Evolutionary conservation across 305 asterid genomes (phyloP), one percentile per base, ranked within the genome.

Genomic region (Stenogyne calaminthoides): DNA sequence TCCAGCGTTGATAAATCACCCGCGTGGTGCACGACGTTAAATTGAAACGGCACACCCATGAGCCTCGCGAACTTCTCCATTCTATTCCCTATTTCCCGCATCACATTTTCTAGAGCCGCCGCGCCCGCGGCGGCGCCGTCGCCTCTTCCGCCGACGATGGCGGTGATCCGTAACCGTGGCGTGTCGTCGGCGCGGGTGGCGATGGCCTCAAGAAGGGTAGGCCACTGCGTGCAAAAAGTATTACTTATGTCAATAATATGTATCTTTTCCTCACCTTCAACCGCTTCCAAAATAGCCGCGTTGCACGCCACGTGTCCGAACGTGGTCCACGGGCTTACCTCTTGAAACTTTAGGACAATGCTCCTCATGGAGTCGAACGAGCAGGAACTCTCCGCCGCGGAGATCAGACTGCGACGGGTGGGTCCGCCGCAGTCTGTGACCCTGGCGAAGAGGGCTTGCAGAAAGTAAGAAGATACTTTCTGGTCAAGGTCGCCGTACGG

Each of bases 171-270:
- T 7, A 95, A 84, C 18, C 87, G 93, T 2, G 99, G 99, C 2
- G 99, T 90, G n/a, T 95, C 97, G 25, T 92, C 97, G 0, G 86
- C 67, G 0, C 97, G 78, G 0, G 98, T 95, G 25, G 99, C 98
- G 32, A 95, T 84, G 22, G 99, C 98, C 82, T 95, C 99, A 0
- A 95, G 86, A 10, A 95, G 72, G 46, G 96, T 95, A 18, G 99
- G 99, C 97, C 99, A 95, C 81, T 95, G 99, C 0, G 99, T 92
- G 85, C 98, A 92, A 73, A 77, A 92, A 1, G 99, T 95, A 87
- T 92, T 89, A 84, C 96, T 88, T 5, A 95, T 71, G 60, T 95
- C 99, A 27, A 95, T 72, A 1, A 95, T 92, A 32, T 95, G 99
- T 15, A 95, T 22, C 65, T 76, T 85, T 46, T 56, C 22, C 60